These are phyloP conservation scores for Globisporangium barbulae DNA, from an alignment of 352 stramenopile genomes.

Conservation along the genomic window DNA sequence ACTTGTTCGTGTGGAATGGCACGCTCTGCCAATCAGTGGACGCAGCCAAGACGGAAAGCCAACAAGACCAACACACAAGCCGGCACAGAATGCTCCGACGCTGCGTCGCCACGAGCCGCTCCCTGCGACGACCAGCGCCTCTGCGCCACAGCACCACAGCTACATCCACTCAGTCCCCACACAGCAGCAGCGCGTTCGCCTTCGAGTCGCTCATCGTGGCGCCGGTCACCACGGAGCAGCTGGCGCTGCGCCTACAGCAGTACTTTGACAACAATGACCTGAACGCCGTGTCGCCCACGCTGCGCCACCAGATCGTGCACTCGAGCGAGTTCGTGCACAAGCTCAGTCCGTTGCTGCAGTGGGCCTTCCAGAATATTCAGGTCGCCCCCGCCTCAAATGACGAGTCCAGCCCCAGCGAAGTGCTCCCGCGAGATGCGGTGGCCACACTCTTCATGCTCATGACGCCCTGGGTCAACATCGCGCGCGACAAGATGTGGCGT, in stretches of 20 bases:
- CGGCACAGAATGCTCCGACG: background rate
- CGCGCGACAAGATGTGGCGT: conserved; percentile 35
- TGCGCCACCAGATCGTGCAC: conserved; percentile 31
- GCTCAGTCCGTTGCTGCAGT: conserved; percentile 36
- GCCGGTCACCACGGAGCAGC: conserved; percentile 13
- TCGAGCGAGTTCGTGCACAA: conserved; percentile 24
- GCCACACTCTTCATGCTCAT: conserved; percentile 36
- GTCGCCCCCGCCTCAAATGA: background rate
- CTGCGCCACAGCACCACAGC: background rate
- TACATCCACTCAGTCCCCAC: background rate
- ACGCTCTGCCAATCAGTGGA: too few relatives aligned
- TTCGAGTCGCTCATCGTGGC: conserved; percentile 28
- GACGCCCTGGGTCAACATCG: conserved; percentile 52
- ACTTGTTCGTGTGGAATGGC: background rate
- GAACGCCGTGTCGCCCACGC: conserved; percentile 17
- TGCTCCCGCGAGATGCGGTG: conserved; percentile 4
- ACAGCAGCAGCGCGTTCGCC: background rate
- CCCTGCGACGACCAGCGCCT: background rate
- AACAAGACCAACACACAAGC: background rate
- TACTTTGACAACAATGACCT: conserved; percentile 31
- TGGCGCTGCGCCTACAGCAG: conserved; percentile 29
- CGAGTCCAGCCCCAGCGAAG: background rate
- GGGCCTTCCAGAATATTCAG: conserved; percentile 28
- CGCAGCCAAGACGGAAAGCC: background rate
- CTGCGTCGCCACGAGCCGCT: conserved; percentile 2